These are phyloP conservation scores for Tricholomella constricta DNA, from an alignment of 768 basidiomycete genomes.

Conservation along the genomic window DNA sequence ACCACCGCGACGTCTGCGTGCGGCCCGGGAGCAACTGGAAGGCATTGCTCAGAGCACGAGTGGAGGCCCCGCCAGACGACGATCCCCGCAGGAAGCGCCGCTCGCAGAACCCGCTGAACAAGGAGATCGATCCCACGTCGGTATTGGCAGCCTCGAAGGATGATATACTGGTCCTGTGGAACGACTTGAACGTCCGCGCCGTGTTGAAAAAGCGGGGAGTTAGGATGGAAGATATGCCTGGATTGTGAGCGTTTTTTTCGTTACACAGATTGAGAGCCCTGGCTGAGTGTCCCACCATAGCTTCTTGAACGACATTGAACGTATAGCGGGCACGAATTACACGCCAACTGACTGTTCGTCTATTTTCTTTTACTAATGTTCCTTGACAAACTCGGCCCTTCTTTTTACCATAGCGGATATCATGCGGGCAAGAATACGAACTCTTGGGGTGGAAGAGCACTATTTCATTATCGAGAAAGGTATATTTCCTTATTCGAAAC, in stretches of 20 bases:
- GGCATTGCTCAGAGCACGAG: conserved; percentile 10
- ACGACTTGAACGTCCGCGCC: conserved; percentile 51
- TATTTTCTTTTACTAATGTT: neutral
- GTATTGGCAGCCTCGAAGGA: conserved; percentile 54
- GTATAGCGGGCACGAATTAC: conserved; percentile 58
- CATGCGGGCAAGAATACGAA: conserved; percentile 72
- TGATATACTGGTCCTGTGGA: conserved; percentile 68
- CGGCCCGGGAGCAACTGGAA: conserved; percentile 66
- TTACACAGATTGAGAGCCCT: neutral
- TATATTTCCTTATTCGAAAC: conserved; percentile 22
- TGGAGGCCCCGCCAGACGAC: neutral
- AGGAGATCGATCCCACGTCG: conserved; percentile 47
- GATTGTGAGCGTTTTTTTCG: conserved; percentile 56
- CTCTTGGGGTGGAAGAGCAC: conserved; percentile 76
- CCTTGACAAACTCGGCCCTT: neutral
- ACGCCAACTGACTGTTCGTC: conserved; percentile 63
- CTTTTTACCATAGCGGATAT: conserved; percentile 55
- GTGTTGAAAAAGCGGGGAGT: conserved; percentile 53
- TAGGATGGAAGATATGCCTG: conserved; percentile 60
- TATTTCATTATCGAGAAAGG: conserved; percentile 60
- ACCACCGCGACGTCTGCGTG: conserved; percentile 44
- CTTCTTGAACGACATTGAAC: conserved; percentile 69
- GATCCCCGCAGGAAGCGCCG: conserved; percentile 10
- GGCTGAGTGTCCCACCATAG: conserved; percentile 34
- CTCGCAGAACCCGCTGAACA: conserved; percentile 26